These are phyloP conservation scores for Aspergillus hortae DNA, from an alignment of 2,329 filamentous ascomycete species.

Conservation along the genomic window DNA sequence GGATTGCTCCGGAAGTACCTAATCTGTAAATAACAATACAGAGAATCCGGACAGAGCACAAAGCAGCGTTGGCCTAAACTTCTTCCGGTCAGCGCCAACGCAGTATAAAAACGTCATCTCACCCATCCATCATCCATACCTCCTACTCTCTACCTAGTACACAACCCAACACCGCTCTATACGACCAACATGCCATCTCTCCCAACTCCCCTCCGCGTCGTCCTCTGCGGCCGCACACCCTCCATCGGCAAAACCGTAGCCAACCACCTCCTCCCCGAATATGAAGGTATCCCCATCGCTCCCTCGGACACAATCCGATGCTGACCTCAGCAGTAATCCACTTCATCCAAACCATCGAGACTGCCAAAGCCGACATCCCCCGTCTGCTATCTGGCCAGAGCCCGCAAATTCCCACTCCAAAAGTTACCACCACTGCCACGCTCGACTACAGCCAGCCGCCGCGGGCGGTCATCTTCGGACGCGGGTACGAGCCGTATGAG, in stretches of 20 bases:
- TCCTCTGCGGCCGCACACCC: not conserved
- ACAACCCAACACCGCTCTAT: too few relatives aligned
- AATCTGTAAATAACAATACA: too few relatives aligned
- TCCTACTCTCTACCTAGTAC: too few relatives aligned
- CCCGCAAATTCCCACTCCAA: constrained; percentile 16
- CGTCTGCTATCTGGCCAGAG: constrained; percentile 20
- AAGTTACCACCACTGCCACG: constrained; percentile 18
- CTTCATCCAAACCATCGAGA: constrained; percentile 17
- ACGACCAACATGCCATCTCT: not conserved
- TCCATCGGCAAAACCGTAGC: not conserved
- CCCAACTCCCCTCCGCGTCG: not conserved
- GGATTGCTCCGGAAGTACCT: too few relatives aligned
- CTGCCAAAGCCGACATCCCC: constrained; percentile 19
- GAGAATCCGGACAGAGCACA: too few relatives aligned
- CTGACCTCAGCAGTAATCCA: constrained; percentile 17
- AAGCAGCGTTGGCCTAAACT: too few relatives aligned
- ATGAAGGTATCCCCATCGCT: not conserved
- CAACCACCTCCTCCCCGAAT: not conserved
- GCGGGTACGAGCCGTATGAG: constrained; percentile 16
- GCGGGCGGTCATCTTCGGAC: constrained; percentile 27
- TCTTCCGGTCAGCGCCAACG: too few relatives aligned
- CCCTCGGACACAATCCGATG: not conserved
- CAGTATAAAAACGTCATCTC: too few relatives aligned
- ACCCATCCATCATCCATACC: too few relatives aligned
- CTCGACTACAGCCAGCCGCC: constrained; percentile 21